A percentile compares a stretch with the other conserved stretches of the same genome.
Evolutionary conservation across 176 grass and related monocot genomes (phyloP).

Genomic region (Themeda triandra): DNA sequence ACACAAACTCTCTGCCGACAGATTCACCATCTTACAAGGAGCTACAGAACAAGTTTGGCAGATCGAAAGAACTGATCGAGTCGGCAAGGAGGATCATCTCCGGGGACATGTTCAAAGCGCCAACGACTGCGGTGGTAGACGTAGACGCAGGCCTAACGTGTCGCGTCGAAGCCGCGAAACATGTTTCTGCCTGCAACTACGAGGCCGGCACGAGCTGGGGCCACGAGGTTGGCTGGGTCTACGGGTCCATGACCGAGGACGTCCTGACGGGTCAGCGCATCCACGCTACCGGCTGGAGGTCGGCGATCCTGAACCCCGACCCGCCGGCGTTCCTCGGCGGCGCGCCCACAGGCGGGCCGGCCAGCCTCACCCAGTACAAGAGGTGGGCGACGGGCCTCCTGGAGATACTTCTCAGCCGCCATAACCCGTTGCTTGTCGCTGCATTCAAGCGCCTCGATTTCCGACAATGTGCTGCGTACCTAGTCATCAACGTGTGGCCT

Average conservation of each 20-base stretch:
- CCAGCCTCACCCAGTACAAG: conserved; percentile 45
- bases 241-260: conserved; percentile 45
- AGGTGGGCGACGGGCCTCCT: conserved; percentile 50
- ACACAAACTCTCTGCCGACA: not conserved
- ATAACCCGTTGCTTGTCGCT: conserved; percentile 3
- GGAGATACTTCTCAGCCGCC: conserved; percentile 32
- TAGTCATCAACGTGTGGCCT: not conserved
- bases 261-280: conserved; percentile 29
- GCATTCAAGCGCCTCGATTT: conserved; percentile 26
- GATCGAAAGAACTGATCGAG: conserved; percentile 23
- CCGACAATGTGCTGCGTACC: conserved; percentile 40
- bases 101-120: not conserved
- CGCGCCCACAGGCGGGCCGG: conserved; percentile 21
- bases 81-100: not conserved
- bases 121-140: no score
- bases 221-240: conserved; percentile 35
- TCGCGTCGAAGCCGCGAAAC: conserved; percentile 6
- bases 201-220: conserved; percentile 28
- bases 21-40: conserved; percentile 36
- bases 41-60: conserved; percentile 20
- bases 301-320: not conserved
- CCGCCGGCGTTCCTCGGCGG: conserved; percentile 27
- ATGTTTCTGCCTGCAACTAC: conserved; percentile 20
- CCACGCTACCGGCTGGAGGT: conserved; percentile 3
- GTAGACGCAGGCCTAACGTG: not conserved